Evolutionary conservation across 176 grass and related monocot genomes (phyloP), one percentile per base, ranked within the genome.

Genomic region (Rhipidocladum racemiflorum): DNA sequence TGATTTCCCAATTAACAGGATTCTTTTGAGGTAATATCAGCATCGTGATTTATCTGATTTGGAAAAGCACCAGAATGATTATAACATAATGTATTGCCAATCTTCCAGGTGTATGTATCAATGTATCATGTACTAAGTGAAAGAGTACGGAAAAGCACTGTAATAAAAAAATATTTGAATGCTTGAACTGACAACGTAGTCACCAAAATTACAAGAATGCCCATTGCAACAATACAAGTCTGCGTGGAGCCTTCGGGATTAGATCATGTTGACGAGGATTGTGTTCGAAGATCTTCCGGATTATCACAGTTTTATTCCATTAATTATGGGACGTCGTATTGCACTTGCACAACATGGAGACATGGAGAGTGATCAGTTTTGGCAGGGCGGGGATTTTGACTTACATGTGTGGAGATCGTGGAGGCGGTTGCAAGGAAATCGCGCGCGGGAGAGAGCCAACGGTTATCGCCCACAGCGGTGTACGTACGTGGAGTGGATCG

Each of bases 1-100:
- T 99, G 57, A 99, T 91, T 73, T 99, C 96, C 89, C 91, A n/a
- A n/a, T n/a, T n/a, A 99, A 53, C 87, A 82, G 15, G 93, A 66
- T 27, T 93, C 91, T 86, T 93, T 85, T 44, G 76, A 86, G 70
- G 79, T 90, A 80, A 95, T 87, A 76, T 25, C 70, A 34, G 75
- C 72, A 85, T 49, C 87, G 62, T 99, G 96, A 83, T 99, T 98
- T 81, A 93, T 81, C 95, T 98, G 88, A 76, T 77, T 84, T 64
- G 63, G 64, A 30, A 88, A 87, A 82, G 23, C 63, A 61, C 1
- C 35, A 24, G 74, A 55, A 79, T 64, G 23, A 34, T 86, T 86
- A 68, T 34, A 83, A 61, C 61, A 66, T 4, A 68, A 39, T 72
- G n/a, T 15, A 77, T 65, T 82, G 21, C 5, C 2, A 63, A 72